Percentiles rank a stretch among this genome's conserved stretches.
These are phyloP conservation scores for Teratosphaeria epicoccoides DNA, from an alignment of 2,329 filamentous ascomycete species.

Conservation along the genomic window DNA sequence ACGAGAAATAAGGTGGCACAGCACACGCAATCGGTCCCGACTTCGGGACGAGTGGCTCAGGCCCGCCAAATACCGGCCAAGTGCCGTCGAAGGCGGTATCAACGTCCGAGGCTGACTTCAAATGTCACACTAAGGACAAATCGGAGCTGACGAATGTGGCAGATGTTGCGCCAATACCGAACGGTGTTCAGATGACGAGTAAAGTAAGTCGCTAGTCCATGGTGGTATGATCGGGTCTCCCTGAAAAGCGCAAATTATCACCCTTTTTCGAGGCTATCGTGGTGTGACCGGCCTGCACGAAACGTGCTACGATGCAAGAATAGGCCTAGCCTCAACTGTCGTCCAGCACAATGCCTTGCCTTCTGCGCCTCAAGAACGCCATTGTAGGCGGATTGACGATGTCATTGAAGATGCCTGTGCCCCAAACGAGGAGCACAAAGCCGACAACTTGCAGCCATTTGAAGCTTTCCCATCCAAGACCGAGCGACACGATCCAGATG, in stretches of 20 bases:
- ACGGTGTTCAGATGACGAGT: no score
- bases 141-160: not conserved
- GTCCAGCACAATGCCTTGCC: constrained; percentile 8
- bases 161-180: not conserved
- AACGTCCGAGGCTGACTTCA: not conserved
- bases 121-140: not conserved
- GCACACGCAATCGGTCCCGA: not conserved
- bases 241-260: no score
- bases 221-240: not conserved
- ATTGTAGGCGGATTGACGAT: constrained; percentile 64
- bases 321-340: not conserved
- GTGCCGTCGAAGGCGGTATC: not conserved
- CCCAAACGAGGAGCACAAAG: constrained; percentile 84
- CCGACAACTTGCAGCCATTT: constrained; percentile 92
- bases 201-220: not conserved
- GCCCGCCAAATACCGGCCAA: not conserved
- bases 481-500: constrained; percentile 92
- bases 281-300: not conserved
- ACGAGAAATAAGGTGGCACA: not conserved
- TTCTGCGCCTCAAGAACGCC: constrained; percentile 20
- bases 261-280: no score
- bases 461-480: constrained; percentile 92
- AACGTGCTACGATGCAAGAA: not conserved
- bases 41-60: not conserved
- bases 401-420: constrained; percentile 93